Conservation (phyloP, 1,284 basidiomycete genomes). For the Cronartium quercuum region DNA sequence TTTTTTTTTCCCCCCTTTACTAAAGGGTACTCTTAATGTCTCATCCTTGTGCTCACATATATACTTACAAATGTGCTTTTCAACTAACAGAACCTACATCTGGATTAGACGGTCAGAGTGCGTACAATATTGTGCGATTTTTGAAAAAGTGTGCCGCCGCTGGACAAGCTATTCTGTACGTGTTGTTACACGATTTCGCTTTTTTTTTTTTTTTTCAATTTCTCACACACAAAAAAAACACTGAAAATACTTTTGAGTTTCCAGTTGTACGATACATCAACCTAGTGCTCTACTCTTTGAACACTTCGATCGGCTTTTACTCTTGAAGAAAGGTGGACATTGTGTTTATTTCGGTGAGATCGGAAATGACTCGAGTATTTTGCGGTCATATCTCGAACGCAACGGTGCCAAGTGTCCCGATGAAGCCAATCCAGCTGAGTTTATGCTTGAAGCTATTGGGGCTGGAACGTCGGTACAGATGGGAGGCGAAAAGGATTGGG, state of each 20-base stretch:
- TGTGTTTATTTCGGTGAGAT: slow-evolving; percentile 57
- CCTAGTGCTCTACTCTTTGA: slow-evolving; percentile 55
- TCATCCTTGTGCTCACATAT: slow-evolving; percentile 40
- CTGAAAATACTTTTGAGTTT: slow-evolving; percentile 56
- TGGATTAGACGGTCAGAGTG: slow-evolving; percentile 78
- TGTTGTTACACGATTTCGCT: slow-evolving; percentile 49
- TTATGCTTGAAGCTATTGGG: slow-evolving; percentile 60
- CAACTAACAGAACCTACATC: slow-evolving; percentile 55
- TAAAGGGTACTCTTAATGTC: slow-evolving; percentile 15
- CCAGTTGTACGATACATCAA: slow-evolving; percentile 51
- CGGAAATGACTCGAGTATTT: slow-evolving; percentile 54
- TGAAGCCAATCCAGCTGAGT: slow-evolving; percentile 55
- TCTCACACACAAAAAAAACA: slow-evolving; percentile 48
- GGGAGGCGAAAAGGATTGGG: slow-evolving; percentile 65
- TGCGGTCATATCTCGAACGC: slow-evolving; percentile 56
- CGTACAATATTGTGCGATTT: slow-evolving; percentile 75
- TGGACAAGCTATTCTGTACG: slow-evolving; percentile 62
- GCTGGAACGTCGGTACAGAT: slow-evolving; percentile 62
- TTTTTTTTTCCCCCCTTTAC: slow-evolving; percentile 24
- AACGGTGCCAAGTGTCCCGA: slow-evolving; percentile 54
- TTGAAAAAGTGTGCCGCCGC: slow-evolving; percentile 71
- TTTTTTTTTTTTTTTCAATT: not conserved
- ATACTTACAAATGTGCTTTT: slow-evolving; percentile 13
- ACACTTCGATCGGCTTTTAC: slow-evolving; percentile 58
- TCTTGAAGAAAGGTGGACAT: slow-evolving; percentile 53